Conservation (phyloP, 1,284 basidiomycete species). For the Leccinum pachyderme region DNA sequence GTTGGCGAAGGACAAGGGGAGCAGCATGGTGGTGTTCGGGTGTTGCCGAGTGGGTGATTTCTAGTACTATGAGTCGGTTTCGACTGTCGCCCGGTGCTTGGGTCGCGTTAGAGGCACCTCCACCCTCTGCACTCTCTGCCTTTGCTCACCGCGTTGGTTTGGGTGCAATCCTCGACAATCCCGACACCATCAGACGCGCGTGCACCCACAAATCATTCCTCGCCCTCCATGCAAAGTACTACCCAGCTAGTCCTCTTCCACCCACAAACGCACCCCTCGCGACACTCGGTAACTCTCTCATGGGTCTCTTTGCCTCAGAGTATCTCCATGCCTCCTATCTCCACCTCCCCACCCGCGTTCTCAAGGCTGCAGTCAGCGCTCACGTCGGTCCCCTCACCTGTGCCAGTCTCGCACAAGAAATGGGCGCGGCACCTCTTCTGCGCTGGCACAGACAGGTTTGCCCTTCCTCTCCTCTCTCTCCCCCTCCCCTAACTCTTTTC, state of each 20-base stretch:
- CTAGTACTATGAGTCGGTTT: neutral
- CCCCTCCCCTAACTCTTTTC: constrained; percentile 9
- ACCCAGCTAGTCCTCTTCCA: constrained; percentile 52
- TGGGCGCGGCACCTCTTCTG: constrained; percentile 67
- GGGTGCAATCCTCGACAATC: constrained; percentile 46
- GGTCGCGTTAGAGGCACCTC: constrained; percentile 72
- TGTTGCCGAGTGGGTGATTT: neutral
- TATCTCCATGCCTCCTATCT: constrained; percentile 83
- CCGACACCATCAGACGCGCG: constrained; percentile 61
- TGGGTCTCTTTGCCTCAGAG: constrained; percentile 91
- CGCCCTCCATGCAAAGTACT: constrained; percentile 51
- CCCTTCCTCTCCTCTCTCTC: constrained; percentile 1
- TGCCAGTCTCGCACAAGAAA: constrained; percentile 79
- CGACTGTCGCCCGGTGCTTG: constrained; percentile 48
- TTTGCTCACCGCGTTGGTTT: constrained; percentile 77
- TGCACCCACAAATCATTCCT: constrained; percentile 83
- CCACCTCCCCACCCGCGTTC: constrained; percentile 85
- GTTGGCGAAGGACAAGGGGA: constrained; percentile 83
- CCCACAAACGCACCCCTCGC: constrained; percentile 78
- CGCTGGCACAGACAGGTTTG: constrained; percentile 71
- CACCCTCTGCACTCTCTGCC: constrained; percentile 67
- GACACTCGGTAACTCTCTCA: constrained; percentile 82
- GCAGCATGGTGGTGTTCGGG: constrained; percentile 50
- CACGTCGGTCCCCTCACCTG: constrained; percentile 87
- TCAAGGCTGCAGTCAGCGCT: constrained; percentile 88